These are phyloP conservation scores for Corynespora cassiicola DNA, from an alignment of 2,329 filamentous ascomycete genomes.

Conservation along the genomic window DNA sequence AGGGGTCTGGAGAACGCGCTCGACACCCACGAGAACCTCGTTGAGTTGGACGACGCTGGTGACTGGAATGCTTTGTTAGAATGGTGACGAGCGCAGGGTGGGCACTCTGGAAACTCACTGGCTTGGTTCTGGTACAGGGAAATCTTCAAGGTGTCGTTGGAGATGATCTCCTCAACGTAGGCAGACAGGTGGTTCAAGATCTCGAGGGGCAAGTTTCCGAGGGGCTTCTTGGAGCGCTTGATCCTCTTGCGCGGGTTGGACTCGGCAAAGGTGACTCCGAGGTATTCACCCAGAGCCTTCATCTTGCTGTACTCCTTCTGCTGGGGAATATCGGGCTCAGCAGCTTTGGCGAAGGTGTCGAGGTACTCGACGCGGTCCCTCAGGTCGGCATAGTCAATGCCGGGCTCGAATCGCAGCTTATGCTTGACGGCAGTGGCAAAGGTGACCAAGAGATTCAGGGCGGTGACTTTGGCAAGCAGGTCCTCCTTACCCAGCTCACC, in stretches of 20 bases:
- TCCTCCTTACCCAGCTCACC: slow-evolving; percentile 67
- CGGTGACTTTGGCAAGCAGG: slow-evolving; percentile 73
- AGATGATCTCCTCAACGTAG: slow-evolving; percentile 68
- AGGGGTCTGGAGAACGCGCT: slow-evolving; percentile 82
- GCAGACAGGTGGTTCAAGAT: slow-evolving; percentile 75
- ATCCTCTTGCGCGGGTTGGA: slow-evolving; percentile 80
- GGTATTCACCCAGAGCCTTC: slow-evolving; percentile 73
- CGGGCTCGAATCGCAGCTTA: slow-evolving; percentile 82
- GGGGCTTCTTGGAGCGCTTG: slow-evolving; percentile 73
- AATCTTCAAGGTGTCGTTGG: slow-evolving; percentile 61
- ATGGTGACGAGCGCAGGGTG: slow-evolving; percentile 37
- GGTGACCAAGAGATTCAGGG: slow-evolving; percentile 78
- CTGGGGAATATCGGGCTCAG: slow-evolving; percentile 51
- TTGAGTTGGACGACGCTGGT: slow-evolving; percentile 70
- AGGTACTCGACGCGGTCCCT: slow-evolving; percentile 73
- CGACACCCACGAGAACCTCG: slow-evolving; percentile 74
- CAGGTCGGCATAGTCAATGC: slow-evolving; percentile 77
- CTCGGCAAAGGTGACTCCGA: slow-evolving; percentile 77
- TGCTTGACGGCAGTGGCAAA: slow-evolving; percentile 83
- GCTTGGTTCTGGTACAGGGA: slow-evolving; percentile 67
- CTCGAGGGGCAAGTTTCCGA: slow-evolving; percentile 85
- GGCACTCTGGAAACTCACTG: slow-evolving; percentile 26
- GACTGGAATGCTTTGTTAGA: slow-evolving; percentile 47
- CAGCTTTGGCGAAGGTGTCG: slow-evolving; percentile 73
- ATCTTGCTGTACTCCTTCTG: slow-evolving; percentile 43